These are phyloP conservation scores for Phlebiopsis flavidoalba DNA, from an alignment of 768 basidiomycete genomes.

Conservation along the genomic window DNA sequence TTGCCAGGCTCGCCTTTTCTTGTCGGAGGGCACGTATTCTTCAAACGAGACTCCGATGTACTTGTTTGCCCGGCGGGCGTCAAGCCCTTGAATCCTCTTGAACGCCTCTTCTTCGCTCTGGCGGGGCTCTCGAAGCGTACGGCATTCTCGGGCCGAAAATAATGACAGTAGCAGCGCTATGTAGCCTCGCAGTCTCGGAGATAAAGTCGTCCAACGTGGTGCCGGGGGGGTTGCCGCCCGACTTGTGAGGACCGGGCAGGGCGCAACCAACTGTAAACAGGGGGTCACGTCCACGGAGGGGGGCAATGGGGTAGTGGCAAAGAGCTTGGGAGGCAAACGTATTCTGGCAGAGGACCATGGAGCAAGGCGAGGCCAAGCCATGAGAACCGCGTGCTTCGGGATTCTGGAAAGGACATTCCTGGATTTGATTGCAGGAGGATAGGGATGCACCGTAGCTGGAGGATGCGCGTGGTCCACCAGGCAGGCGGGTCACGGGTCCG, in stretches of 20 bases:
- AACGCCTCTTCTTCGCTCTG: slow-evolving; percentile 49
- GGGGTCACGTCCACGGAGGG: slow-evolving; percentile 42
- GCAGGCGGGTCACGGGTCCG: neutral
- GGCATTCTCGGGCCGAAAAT: slow-evolving; percentile 83
- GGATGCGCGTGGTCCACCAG: slow-evolving; percentile 8
- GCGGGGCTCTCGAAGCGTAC: slow-evolving; percentile 52
- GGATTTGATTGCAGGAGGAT: slow-evolving; percentile 4
- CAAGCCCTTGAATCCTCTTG: slow-evolving; percentile 29
- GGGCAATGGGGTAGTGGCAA: slow-evolving; percentile 36
- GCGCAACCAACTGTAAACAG: slow-evolving; percentile 62
- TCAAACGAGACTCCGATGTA: slow-evolving; percentile 71
- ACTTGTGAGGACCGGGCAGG: slow-evolving; percentile 40
- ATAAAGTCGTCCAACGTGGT: slow-evolving; percentile 58
- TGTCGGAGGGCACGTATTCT: slow-evolving; percentile 41
- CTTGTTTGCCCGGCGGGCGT: slow-evolving; percentile 19
- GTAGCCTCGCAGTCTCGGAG: slow-evolving; percentile 45
- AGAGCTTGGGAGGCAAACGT: slow-evolving; percentile 30
- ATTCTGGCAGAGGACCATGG: slow-evolving; percentile 58
- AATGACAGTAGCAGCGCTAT: slow-evolving; percentile 44
- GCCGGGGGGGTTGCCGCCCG: slow-evolving; percentile 23
- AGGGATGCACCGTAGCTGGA: neutral
- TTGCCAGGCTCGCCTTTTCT: slow-evolving; percentile 30
- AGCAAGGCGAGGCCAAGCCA: slow-evolving; percentile 37
- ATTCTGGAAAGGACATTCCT: neutral
- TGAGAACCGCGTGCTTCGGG: slow-evolving; percentile 28